Conservation (phyloP, 2,329 filamentous ascomycete species). For the Aspergillus hiratsukae region DNA sequence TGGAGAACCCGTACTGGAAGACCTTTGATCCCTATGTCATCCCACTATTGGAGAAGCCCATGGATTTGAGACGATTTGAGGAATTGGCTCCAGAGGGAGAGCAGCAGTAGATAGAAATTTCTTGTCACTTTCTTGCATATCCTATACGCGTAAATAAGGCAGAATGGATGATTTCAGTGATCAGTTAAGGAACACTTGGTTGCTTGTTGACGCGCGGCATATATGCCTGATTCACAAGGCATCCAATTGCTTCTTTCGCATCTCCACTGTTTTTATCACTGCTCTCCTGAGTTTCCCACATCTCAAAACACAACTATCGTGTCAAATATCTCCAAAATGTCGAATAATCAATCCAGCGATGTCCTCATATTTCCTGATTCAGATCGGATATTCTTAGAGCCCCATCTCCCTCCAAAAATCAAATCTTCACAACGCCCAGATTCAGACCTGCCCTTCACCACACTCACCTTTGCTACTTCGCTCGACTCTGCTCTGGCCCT, state of each 20-base stretch:
- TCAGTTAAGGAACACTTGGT: no score
- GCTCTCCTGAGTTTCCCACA: not conserved
- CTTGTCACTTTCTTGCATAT: no score
- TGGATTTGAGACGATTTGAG: slow-evolving; percentile 65
- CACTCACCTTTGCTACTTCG: slow-evolving; percentile 82
- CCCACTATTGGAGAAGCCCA: slow-evolving; percentile 62
- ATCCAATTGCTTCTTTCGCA: not conserved
- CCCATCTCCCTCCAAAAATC: slow-evolving; percentile 40
- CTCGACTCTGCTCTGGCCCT: slow-evolving; percentile 74
- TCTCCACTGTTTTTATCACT: not conserved
- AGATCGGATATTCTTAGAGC: slow-evolving; percentile 40
- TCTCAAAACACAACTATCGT: not conserved
- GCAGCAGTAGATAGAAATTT: not conserved
- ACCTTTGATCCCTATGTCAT: slow-evolving; percentile 71
- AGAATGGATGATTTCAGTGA: no score
- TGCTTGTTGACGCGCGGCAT: no score
- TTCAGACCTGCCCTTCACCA: slow-evolving; percentile 50
- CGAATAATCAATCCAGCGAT: slow-evolving; percentile 14
- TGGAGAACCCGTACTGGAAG: slow-evolving; percentile 69
- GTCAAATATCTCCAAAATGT: not conserved
- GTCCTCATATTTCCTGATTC: slow-evolving; percentile 36
- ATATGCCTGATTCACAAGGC: not conserved
- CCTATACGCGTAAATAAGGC: not conserved
- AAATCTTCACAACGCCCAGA: slow-evolving; percentile 12
- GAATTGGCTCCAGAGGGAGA: slow-evolving; percentile 46